Base-by-base conservation (phyloP, 176 grass and related monocot species). In the Ensete glaucum region DNA sequence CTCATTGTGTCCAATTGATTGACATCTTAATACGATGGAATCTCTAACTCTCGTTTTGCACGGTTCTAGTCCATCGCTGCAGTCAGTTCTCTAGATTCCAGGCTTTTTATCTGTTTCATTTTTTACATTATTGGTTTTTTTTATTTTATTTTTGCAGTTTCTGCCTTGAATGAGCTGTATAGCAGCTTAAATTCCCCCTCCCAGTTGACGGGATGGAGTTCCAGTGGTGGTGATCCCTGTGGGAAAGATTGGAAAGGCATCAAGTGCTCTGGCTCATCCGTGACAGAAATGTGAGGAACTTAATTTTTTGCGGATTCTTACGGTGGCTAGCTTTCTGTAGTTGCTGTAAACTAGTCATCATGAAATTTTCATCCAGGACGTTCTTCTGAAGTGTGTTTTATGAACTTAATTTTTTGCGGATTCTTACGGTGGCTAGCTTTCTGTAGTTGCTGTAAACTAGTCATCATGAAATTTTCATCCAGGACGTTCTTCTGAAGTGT, bases 111-210 rank as follows among this genome's bases (percentile, higher is more conserved):
- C 8, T 71, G 16, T 71, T 17, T 72, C 12, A 23, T 11, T 22
- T 20, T 20, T 53, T 72, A 22, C 14, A 13, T 0, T 23, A 52
- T 53, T 16, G 15, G 1, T 49, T 70, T 24, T 50, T 43, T 16
- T 21, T 76, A 53, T 16, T 12, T 66, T 58, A 26, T 59, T 68
- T 15, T 81, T 74, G 64, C 82, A 93, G 94, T 93, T 25, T 82
- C 82, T 71, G 90, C 90, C 15, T 82, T 97, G 16, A 97, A 97
- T 71, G 90, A 91, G 29, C 79, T 97, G 77, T 93, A 87, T 76
- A 77, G 65, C 26, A 91, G 88, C 54, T 90, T 93, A 84, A 89
- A 83, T 82, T 88, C 87, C 1, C 86, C 90, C 16, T 87, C 88
- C 29, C 76, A 91, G 48, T 34, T 98, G 82, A 83, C 77, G 1